Conservation (phyloP, 1,139 yeast genomes). For the Kodamaea fungicola region DNA sequence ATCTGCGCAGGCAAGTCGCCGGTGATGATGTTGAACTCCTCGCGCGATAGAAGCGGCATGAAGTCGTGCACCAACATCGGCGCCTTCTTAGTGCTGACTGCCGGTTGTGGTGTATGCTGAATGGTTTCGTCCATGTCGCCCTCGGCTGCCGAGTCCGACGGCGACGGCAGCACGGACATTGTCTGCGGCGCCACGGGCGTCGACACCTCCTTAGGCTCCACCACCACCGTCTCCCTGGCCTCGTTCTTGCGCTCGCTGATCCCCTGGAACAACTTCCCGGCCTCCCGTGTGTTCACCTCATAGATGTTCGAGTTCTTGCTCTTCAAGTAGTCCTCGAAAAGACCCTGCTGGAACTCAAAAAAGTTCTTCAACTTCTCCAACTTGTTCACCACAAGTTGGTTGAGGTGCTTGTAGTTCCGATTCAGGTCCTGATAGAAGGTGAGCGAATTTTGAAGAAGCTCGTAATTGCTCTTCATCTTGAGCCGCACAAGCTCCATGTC, state of each 20-base stretch:
- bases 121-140: background rate
- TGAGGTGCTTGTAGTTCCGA: conserved; percentile 32
- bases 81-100: conserved; percentile 39
- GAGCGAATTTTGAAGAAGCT: conserved; percentile 30
- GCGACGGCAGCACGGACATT: conserved; percentile 5
- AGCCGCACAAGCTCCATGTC: conserved; percentile 37
- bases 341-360: conserved; percentile 34
- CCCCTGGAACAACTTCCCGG: conserved; percentile 32
- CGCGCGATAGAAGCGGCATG: conserved; percentile 39
- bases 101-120: conserved; percentile 49
- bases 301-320: conserved; percentile 22
- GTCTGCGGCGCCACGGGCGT: conserved; percentile 1
- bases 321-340: conserved; percentile 23
- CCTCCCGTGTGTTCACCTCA: conserved; percentile 36
- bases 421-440: conserved; percentile 40
- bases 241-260: conserved; percentile 27
- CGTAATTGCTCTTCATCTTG: conserved; percentile 33
- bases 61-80: conserved; percentile 37
- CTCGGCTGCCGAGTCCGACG: conserved; percentile 3
- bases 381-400: conserved; percentile 29
- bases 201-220: background rate
- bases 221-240: conserved; percentile 25
- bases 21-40: conserved; percentile 40
- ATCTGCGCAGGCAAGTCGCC: conserved; percentile 34
- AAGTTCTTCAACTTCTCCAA: conserved; percentile 39